These are phyloP conservation scores for Hymenoscyphus occultus DNA, from an alignment of 2,329 filamentous ascomycete genomes.

Conservation along the genomic window DNA sequence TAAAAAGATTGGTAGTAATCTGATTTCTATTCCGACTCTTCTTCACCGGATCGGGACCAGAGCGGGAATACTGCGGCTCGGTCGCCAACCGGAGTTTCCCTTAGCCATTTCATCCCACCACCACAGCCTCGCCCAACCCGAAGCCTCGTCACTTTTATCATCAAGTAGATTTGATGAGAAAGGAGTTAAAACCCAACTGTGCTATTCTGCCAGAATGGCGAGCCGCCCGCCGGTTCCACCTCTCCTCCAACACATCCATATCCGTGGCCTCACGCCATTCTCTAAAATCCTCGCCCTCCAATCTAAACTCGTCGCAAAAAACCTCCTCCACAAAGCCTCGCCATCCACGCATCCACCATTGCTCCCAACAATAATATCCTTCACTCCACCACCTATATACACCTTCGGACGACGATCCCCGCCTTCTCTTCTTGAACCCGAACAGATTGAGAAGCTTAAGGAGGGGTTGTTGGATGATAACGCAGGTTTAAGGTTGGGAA, in stretches of 20 bases:
- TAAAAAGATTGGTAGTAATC: background rate
- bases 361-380: slow-evolving; percentile 72
- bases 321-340: slow-evolving; percentile 57
- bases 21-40: background rate
- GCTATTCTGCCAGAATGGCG: no score
- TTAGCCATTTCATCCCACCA: background rate
- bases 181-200: background rate
- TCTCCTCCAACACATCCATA: slow-evolving; percentile 57
- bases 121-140: slow-evolving; percentile 1
- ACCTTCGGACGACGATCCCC: slow-evolving; percentile 75
- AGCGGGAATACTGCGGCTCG: background rate
- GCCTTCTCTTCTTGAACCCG: slow-evolving; percentile 47
- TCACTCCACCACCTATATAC: slow-evolving; percentile 79
- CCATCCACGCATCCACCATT: slow-evolving; percentile 43
- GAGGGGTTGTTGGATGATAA: background rate
- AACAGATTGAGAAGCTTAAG: background rate
- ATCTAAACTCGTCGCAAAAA: slow-evolving; percentile 50
- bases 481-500: background rate
- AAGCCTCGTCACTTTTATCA: no score
- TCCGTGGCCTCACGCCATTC: slow-evolving; percentile 54
- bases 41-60: no score
- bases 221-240: slow-evolving; percentile 7
- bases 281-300: slow-evolving; percentile 53
- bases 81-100: background rate
- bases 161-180: no score